Percentiles rank a stretch among this genome's conserved stretches.
These are phyloP conservation scores for Phytopythium boreale DNA, from an alignment of 352 stramenopile genomes.

Conservation along the genomic window DNA sequence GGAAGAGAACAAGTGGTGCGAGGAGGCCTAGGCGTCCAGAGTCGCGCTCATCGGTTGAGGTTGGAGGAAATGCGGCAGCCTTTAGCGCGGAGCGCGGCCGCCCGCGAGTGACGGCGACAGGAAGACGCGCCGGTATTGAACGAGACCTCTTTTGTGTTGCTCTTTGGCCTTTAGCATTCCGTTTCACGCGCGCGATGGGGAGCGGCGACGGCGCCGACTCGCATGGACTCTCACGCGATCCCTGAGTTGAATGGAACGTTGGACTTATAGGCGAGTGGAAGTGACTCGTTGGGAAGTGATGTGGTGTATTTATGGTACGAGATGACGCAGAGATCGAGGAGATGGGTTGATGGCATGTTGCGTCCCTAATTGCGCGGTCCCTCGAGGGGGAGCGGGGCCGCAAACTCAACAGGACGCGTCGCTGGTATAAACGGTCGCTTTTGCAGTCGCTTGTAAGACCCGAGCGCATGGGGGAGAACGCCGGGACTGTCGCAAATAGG, in stretches of 20 bases:
- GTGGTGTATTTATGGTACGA: too few species aligned
- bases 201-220: background rate
- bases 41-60: background rate
- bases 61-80: background rate
- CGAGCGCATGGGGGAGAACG: conserved; percentile 47
- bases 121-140: background rate
- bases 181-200: background rate
- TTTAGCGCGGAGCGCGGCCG: too few species aligned
- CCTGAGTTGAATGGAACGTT: background rate
- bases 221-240: background rate
- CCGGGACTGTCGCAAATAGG: conserved; percentile 85
- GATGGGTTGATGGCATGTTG: conserved; percentile 33
- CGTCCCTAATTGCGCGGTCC: conserved; percentile 81
- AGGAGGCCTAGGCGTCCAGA: conserved; percentile 90
- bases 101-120: background rate
- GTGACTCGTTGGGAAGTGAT: too few species aligned
- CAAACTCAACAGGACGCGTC: conserved; percentile 84
- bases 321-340: too few species aligned
- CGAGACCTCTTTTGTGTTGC: background rate
- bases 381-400: conserved; percentile 57
- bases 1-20: conserved; percentile 99
- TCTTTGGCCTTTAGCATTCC: background rate
- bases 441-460: conserved; percentile 87
- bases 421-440: conserved; percentile 84
- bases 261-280: background rate